These are phyloP conservation scores for Metschnikowia lunata DNA, from an alignment of 805 yeast species.

Conservation along the genomic window DNA sequence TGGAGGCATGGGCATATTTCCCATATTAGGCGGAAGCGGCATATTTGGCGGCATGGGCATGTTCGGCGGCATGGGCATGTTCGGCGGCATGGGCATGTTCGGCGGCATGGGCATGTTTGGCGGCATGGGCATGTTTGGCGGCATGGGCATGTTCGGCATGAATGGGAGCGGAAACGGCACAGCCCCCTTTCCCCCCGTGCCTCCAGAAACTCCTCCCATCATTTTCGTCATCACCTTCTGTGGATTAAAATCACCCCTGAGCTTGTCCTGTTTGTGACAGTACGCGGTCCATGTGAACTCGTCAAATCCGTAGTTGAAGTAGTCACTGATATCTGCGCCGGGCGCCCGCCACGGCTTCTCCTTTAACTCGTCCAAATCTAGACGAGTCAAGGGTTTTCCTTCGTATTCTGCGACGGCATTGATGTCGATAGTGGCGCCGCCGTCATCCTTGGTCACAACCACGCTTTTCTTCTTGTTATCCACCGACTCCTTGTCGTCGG, in stretches of 20 bases:
- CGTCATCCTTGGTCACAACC: conserved; percentile 32
- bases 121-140: conserved; percentile 23
- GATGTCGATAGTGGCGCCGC: conserved; percentile 54
- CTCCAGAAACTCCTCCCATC: conserved; percentile 33
- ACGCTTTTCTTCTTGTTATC: conserved; percentile 18
- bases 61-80: conserved; percentile 18
- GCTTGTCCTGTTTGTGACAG: conserved; percentile 78
- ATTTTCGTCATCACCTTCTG: conserved; percentile 68
- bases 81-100: conserved; percentile 25
- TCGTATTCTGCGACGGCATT: conserved; percentile 68
- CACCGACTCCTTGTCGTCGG: conserved; percentile 9
- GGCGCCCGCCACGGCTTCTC: conserved; percentile 99
- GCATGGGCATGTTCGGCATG: conserved; percentile 23
- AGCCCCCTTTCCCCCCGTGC: conserved; percentile 13
- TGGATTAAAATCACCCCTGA: conserved; percentile 77
- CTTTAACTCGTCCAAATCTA: conserved; percentile 73
- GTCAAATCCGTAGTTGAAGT: conserved; percentile 94
- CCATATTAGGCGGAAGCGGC: conserved; percentile 16
- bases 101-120: conserved; percentile 22
- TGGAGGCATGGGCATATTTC: conserved; percentile 13
- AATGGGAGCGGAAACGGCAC: conserved; percentile 20
- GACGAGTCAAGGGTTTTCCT: conserved; percentile 77
- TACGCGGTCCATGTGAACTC: conserved; percentile 95
- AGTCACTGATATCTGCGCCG: conserved; percentile 91
- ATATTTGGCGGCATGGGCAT: conserved; percentile 23